These are phyloP conservation scores for Globisporangium spiculum DNA, from an alignment of 352 stramenopile species.

Conservation along the genomic window DNA sequence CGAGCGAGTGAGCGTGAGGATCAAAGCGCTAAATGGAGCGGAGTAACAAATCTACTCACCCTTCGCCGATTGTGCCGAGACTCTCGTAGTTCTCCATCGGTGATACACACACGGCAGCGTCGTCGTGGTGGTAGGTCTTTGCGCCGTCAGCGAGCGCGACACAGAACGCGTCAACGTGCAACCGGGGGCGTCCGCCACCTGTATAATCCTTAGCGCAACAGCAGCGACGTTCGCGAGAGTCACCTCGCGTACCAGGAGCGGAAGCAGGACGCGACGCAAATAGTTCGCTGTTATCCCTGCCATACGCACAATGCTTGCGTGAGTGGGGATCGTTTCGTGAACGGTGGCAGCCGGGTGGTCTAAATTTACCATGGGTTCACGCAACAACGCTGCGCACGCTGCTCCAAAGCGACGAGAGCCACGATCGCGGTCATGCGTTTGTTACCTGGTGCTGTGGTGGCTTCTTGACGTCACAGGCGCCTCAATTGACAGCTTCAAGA, in stretches of 20 bases:
- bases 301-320: background rate
- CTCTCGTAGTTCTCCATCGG: constrained; percentile 88
- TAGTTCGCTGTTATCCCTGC: background rate
- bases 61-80: constrained; percentile 85
- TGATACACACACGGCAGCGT: background rate
- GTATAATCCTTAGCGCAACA: background rate
- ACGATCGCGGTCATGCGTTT: background rate
- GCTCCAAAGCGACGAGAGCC: background rate
- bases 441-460: background rate
- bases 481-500: background rate
- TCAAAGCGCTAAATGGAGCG: background rate
- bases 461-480: background rate
- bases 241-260: background rate
- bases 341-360: background rate
- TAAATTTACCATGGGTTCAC: constrained; percentile 1
- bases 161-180: no score
- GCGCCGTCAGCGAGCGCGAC: background rate
- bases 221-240: background rate
- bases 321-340: background rate
- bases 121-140: background rate
- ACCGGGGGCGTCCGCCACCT: background rate
- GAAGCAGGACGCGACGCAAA: background rate
- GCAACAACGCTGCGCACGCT: background rate
- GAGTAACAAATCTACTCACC: constrained; percentile 29
- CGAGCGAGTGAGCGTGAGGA: background rate